Evolutionary conservation across 177 flowering plant genomes (phyloP).

Genomic region (Tripterygium wilfordii): DNA sequence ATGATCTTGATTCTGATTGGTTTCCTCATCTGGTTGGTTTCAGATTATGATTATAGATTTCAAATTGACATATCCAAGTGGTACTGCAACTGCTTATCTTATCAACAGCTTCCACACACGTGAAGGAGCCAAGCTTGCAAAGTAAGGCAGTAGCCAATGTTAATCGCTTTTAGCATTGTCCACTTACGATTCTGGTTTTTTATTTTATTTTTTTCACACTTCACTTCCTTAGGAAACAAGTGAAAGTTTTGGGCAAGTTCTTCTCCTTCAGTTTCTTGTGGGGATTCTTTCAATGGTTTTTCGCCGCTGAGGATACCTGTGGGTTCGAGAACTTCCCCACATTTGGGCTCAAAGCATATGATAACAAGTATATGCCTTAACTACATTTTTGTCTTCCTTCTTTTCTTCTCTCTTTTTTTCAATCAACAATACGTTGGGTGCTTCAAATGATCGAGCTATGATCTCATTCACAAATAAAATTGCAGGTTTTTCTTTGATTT

Average conservation of each 20-base stretch:
- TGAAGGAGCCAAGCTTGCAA: conserved; percentile 42
- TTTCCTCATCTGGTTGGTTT: conserved; percentile 2
- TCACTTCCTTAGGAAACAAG: conserved; percentile 13
- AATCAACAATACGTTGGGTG: background rate
- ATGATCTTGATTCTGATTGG: background rate
- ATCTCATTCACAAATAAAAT: background rate
- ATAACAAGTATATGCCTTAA: conserved; percentile 5
- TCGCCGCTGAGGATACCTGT: conserved; percentile 18
- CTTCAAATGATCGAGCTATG: background rate
- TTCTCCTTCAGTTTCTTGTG: conserved; percentile 27
- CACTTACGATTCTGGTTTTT: background rate
- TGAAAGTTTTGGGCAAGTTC: conserved; percentile 18
- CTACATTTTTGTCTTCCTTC: no score
- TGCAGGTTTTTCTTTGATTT: conserved; percentile 26
- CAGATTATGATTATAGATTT: conserved; percentile 56
- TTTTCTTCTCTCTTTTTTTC: background rate
- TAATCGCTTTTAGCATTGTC: background rate
- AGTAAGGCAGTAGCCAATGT: conserved; percentile 17
- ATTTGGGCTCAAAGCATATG: conserved; percentile 17
- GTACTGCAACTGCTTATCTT: conserved; percentile 51
- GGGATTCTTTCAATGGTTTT: conserved; percentile 29
- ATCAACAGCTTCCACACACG: conserved; percentile 31
- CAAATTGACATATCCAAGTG: conserved; percentile 54
- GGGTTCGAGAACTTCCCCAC: conserved; percentile 22
- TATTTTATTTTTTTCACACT: background rate